Base-by-base conservation (phyloP, 164 flowering plant species). In the Litsea cubeba region DNA sequence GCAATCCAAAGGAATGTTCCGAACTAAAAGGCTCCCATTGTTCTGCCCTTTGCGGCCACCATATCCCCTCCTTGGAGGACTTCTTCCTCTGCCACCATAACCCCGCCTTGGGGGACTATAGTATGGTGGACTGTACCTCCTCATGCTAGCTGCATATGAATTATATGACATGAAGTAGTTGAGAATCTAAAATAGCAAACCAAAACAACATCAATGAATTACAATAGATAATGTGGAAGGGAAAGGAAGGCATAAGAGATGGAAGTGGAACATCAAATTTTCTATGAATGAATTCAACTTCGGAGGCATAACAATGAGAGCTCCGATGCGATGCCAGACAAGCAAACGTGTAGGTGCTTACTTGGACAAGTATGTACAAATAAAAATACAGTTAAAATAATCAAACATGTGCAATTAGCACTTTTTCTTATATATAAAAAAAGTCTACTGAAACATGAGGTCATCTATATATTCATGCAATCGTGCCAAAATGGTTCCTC, bases 1-100 rank as follows among this genome's bases (percentile, higher is more conserved):
- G 94, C 92, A 88, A 83, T 84, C 86, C 69, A 90, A 70, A 75
- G 97, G 97, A 76, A 92, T 84, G 71, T 92, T 92, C 5, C 97
- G 87, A 77, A 92, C 95, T 83, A 92, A 81, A 50, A 92, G 87
- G 74, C 95, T 92, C n/a, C 97, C 95, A 78, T 81, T 77, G 74
- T 80, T 87, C 46, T 76, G 85, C 18, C 86, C 95, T 84, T 77
- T 87, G 70, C 85, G 89, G 70, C 94, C 89, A 15, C 91, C 92
- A 81, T 84, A 82, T 57, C 88, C 85, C 70, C 93, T 86, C 70
- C 88, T 78, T 0, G 91, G 91, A 15, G 90, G 89, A 62, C 89
- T 89, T 65, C 91, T 79, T 69, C 83, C 89, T 30, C 88, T 79
- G 28, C 85, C 84, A 8, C 90, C 88, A 76, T 87, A 88, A 25